A percentile compares a stretch with the other conserved stretches of the same genome.
Conservation (phyloP, 495 filamentous ascomycete genomes). For the Aspergillus bertholletiae region DNA sequence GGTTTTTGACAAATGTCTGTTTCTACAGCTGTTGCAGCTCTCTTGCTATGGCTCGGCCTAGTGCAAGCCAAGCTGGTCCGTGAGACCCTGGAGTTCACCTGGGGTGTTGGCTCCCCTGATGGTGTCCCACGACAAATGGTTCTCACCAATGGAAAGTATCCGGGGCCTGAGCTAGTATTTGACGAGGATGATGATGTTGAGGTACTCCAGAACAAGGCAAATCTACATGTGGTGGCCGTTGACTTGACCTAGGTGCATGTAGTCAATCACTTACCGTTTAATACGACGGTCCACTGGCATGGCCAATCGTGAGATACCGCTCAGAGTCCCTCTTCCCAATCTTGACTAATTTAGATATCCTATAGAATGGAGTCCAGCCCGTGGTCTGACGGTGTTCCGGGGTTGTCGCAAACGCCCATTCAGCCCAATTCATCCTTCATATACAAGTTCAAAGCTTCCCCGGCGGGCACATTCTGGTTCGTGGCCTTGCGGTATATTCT, state of each 20-base stretch:
- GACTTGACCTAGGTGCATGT: background rate
- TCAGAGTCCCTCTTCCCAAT: background rate
- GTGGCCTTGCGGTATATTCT: background rate
- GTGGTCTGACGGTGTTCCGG: conserved; percentile 53
- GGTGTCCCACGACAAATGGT: background rate
- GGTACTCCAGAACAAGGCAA: background rate
- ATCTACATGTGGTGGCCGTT: background rate
- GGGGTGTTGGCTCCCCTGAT: background rate
- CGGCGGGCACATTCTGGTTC: background rate
- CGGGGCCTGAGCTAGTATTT: background rate
- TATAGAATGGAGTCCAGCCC: conserved; percentile 25
- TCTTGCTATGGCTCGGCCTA: background rate
- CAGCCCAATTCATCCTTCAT: conserved; percentile 38
- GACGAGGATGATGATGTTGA: background rate
- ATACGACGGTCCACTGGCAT: background rate
- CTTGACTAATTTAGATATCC: background rate
- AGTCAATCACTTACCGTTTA: background rate
- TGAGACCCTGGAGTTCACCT: background rate
- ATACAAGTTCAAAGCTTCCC: conserved; percentile 45
- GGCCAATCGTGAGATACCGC: background rate
- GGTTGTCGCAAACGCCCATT: conserved; percentile 45
- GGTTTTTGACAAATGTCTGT: background rate
- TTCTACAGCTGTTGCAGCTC: background rate
- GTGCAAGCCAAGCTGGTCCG: background rate
- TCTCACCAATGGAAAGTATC: background rate